A percentile compares a stretch with the other conserved stretches of the same genome.
phyloP scores from a whole-genome alignment of 371 early-diverging fungal species.

The Mucor sp. region DNA sequence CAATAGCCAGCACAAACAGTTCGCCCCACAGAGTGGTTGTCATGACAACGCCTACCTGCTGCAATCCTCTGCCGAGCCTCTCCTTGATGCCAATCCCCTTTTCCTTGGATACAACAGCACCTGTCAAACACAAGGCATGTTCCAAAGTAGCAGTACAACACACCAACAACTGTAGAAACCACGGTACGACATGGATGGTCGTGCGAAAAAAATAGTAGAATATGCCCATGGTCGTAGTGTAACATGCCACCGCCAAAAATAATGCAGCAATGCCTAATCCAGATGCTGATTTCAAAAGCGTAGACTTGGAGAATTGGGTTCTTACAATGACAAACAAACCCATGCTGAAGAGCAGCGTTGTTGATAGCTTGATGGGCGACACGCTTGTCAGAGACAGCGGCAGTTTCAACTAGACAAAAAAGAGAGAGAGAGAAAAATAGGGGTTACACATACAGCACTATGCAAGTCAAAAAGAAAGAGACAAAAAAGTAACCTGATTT shows the following conservation, averaged over 20 bases:
- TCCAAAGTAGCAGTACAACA: constrained; percentile 73
- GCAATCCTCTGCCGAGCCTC: constrained; percentile 69
- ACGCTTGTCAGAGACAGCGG: background rate
- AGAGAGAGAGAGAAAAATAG: background rate
- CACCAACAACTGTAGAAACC: constrained; percentile 61
- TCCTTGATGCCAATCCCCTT: constrained; percentile 70
- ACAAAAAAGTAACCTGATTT: background rate
- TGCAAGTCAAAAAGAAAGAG: background rate
- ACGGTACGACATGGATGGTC: constrained; percentile 35
- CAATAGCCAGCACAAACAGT: constrained; percentile 53
- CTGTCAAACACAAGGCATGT: constrained; percentile 70
- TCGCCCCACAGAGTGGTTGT: constrained; percentile 59
- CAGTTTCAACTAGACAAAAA: background rate
- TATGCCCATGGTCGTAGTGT: constrained; percentile 30
- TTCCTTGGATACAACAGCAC: constrained; percentile 68
- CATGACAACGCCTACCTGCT: constrained; percentile 65
- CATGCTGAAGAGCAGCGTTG: background rate
- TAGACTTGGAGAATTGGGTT: constrained; percentile 1
- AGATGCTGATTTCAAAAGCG: constrained; percentile 67
- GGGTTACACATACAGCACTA: background rate
- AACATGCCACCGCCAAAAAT: constrained; percentile 32
- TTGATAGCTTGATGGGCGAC: background rate
- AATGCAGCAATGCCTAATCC: constrained; percentile 70
- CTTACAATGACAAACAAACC: background rate
- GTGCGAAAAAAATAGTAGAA: constrained; percentile 18